A percentile compares a stretch with the other conserved stretches of the same genome.
Evolutionary conservation across 768 basidiomycete genomes (phyloP).

Genomic region (Phylloporus sp.): DNA sequence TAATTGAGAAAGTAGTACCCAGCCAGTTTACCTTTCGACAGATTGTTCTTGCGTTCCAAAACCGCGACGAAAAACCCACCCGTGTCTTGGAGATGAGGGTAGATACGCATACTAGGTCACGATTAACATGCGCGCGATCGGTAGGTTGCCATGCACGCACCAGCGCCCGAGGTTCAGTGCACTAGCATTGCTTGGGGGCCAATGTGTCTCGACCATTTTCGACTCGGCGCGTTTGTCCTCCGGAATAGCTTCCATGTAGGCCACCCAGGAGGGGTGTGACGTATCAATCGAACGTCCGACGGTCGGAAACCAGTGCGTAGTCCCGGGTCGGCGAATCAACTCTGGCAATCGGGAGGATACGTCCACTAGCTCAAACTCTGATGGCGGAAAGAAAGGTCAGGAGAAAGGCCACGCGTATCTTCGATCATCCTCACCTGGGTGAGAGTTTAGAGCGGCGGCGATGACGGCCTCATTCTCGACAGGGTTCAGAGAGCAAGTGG

Average conservation of each 20-base stretch:
- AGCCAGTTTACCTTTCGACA: slow-evolving; percentile 3
- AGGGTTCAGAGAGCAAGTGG: slow-evolving; percentile 96
- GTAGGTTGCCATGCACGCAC: slow-evolving; percentile 37
- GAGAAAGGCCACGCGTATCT: neutral
- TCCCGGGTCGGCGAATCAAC: slow-evolving; percentile 71
- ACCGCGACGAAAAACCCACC: slow-evolving; percentile 99
- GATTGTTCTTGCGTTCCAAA: slow-evolving; percentile 46
- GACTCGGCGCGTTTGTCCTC: slow-evolving; percentile 45
- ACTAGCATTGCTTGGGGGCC: slow-evolving; percentile 68
- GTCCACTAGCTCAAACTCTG: slow-evolving; percentile 77
- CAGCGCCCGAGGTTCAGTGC: slow-evolving; percentile 64
- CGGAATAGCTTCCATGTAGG: slow-evolving; percentile 48
- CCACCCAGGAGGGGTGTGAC: slow-evolving; percentile 56
- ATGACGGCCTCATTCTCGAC: slow-evolving; percentile 97
- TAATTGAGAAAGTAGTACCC: slow-evolving; percentile 7
- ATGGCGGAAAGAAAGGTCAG: neutral
- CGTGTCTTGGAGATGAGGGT: slow-evolving; percentile 93
- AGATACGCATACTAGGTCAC: slow-evolving; percentile 67
- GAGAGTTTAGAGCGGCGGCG: slow-evolving; percentile 69
- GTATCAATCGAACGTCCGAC: slow-evolving; percentile 48
- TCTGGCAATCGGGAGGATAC: slow-evolving; percentile 65
- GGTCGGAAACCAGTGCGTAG: slow-evolving; percentile 75
- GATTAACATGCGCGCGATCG: neutral
- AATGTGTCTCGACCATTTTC: slow-evolving; percentile 69
- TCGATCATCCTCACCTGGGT: slow-evolving; percentile 47